Conservation (phyloP, 2,329 filamentous ascomycete species). For the Amauroascus verrucosus region DNA sequence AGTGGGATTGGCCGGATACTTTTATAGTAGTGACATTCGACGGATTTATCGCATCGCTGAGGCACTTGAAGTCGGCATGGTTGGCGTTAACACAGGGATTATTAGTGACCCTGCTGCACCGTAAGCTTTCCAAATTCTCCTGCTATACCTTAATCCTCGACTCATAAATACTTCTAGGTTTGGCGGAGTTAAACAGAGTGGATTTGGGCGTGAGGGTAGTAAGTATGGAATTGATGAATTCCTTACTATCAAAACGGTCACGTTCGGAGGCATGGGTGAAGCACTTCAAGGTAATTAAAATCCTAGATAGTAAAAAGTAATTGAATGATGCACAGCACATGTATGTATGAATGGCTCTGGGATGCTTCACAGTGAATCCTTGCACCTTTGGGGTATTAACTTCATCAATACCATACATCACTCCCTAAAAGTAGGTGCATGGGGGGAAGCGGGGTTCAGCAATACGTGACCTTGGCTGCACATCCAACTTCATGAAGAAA, state of each 20-base stretch:
- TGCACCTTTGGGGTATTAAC: neutral
- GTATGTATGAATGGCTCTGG: neutral
- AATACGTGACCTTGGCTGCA: neutral
- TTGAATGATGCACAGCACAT: neutral
- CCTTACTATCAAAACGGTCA: conserved; percentile 59
- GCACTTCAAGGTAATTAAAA: conserved; percentile 39
- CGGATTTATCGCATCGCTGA: conserved; percentile 52
- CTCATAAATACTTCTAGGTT: conserved; percentile 40
- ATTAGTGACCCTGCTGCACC: conserved; percentile 46
- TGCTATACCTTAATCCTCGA: neutral
- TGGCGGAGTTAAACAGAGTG: conserved; percentile 72
- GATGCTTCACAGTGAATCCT: neutral
- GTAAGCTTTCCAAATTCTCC: conserved; percentile 24
- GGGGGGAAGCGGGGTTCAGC: neutral
- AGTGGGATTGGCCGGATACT: conserved; percentile 88
- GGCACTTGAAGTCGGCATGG: conserved; percentile 43
- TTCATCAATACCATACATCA: too few relatives aligned
- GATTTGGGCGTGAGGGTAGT: conserved; percentile 69
- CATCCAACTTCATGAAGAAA: neutral
- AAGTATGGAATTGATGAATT: conserved; percentile 71
- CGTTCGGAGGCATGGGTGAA: conserved; percentile 52
- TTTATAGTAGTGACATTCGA: conserved; percentile 60
- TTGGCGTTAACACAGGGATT: conserved; percentile 60
- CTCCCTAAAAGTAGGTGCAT: too few relatives aligned
- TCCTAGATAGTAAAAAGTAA: neutral